These are phyloP conservation scores for Chaetomiaceae sp. DNA, from an alignment of 2,329 filamentous ascomycete genomes.

Conservation along the genomic window DNA sequence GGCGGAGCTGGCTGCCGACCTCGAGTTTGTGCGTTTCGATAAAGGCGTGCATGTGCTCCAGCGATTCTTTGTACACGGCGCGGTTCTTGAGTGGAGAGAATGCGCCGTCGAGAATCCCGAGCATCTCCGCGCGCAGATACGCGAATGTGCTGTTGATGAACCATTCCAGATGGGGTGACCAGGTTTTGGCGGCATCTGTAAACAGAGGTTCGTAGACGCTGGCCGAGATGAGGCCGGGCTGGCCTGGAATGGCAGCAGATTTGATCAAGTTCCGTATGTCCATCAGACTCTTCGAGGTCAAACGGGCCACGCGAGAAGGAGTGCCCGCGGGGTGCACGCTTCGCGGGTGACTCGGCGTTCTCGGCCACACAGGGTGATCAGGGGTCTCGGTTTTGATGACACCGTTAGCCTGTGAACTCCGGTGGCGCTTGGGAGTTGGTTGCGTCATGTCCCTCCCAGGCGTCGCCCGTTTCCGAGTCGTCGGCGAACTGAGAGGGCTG, in stretches of 20 bases:
- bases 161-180: conserved; percentile 48
- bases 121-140: conserved; percentile 44
- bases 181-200: conserved; percentile 51
- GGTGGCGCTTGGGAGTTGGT: conserved; percentile 14
- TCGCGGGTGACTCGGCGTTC: conserved; percentile 14
- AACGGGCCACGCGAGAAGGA: conserved; percentile 24
- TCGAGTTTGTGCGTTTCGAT: conserved; percentile 36
- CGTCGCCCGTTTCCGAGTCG: conserved; percentile 15
- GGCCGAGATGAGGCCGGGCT: conserved; percentile 28
- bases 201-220: conserved; percentile 54
- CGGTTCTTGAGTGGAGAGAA: conserved; percentile 44
- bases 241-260: conserved; percentile 53
- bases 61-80: conserved; percentile 46
- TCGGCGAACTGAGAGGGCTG: conserved; percentile 1
- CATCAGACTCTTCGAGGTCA: conserved; percentile 42
- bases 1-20: conserved; percentile 36
- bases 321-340: background rate
- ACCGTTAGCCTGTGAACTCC: conserved; percentile 16
- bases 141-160: conserved; percentile 46
- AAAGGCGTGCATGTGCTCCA: conserved; percentile 40
- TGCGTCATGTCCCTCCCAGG: conserved; percentile 7
- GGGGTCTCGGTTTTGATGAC: conserved; percentile 26
- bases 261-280: conserved; percentile 52
- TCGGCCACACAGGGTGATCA: conserved; percentile 5
- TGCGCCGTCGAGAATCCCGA: conserved; percentile 42